Percentiles rank a stretch among this genome's conserved stretches.
phyloP scores from a whole-genome alignment of 2,329 filamentous ascomycete species.

The Aspergillus brasiliensis region DNA sequence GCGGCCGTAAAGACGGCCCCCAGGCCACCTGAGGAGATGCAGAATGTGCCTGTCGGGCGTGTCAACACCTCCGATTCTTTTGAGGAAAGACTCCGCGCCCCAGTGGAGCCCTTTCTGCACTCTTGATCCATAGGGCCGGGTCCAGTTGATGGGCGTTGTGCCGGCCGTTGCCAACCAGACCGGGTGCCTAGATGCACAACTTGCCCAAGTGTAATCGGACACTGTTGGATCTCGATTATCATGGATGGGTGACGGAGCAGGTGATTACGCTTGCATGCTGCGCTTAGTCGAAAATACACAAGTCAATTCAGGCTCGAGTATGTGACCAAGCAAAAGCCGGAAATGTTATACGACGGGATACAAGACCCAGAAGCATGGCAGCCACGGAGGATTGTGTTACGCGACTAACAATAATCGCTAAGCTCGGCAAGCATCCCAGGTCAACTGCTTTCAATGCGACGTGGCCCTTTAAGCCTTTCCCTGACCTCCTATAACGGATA shows the following conservation, averaged over 20 bases:
- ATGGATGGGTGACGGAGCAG: not conserved
- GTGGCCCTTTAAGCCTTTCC: not conserved
- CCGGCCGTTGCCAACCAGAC: constrained; percentile 20
- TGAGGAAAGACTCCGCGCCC: not conserved
- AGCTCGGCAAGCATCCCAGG: constrained; percentile 13
- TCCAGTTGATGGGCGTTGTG: constrained; percentile 12
- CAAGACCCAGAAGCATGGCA: constrained; percentile 35
- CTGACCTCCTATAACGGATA: constrained; percentile 15
- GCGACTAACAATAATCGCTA: constrained; percentile 22
- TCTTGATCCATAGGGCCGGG: constrained; percentile 16
- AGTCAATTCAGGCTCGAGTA: not conserved
- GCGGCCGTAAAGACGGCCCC: constrained; percentile 17
- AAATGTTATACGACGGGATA: constrained; percentile 24
- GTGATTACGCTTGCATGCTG: constrained; percentile 1
- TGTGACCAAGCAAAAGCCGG: not conserved
- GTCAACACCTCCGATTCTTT: constrained; percentile 5
- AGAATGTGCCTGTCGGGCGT: constrained; percentile 12
- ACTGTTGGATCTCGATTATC: not conserved
- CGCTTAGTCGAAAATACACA: constrained; percentile 17
- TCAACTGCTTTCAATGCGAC: constrained; percentile 8
- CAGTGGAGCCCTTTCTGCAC: constrained; percentile 1
- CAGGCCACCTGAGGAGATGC: constrained; percentile 5
- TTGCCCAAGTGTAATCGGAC: constrained; percentile 11
- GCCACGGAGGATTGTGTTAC: constrained; percentile 32
- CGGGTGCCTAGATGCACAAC: constrained; percentile 15